Conservation (phyloP, 805 yeast genomes). For the Yarrowia osloensis region DNA sequence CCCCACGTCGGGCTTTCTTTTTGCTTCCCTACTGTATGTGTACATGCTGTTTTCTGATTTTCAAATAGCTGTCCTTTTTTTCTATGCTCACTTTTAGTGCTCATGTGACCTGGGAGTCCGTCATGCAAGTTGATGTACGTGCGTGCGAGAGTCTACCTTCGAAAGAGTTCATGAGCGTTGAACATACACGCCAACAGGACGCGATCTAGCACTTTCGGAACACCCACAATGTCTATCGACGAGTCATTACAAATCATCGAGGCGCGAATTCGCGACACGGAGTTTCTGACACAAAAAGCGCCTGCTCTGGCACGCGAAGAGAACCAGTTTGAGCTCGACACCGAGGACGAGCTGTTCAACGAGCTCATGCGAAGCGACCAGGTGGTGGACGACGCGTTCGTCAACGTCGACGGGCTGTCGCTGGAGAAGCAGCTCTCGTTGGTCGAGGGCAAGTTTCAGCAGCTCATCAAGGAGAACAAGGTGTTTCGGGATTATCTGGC, state of each 20-base stretch:
- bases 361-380: conserved; percentile 21
- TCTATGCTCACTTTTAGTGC: background rate
- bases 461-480: conserved; percentile 18
- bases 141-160: background rate
- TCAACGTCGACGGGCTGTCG: conserved; percentile 1
- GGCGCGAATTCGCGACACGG: background rate
- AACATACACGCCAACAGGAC: background rate
- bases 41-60: too few species aligned
- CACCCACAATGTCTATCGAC: background rate
- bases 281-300: conserved; percentile 12
- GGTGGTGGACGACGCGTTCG: conserved; percentile 20
- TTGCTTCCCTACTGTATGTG: background rate
- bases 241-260: conserved; percentile 1
- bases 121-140: background rate
- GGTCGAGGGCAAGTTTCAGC: conserved; percentile 22
- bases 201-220: background rate
- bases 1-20: conserved; percentile 28
- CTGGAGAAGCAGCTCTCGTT: conserved; percentile 12
- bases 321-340: conserved; percentile 14
- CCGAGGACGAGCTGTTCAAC: conserved; percentile 21
- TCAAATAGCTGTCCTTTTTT: too few species aligned
- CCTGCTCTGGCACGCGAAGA: background rate
- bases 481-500: conserved; percentile 11
- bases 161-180: background rate
- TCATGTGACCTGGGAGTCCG: background rate